Evolutionary conservation across 148 eudicot genomes (phyloP), one percentile per base, ranked within the genome.

Genomic region (Cornus controversa): DNA sequence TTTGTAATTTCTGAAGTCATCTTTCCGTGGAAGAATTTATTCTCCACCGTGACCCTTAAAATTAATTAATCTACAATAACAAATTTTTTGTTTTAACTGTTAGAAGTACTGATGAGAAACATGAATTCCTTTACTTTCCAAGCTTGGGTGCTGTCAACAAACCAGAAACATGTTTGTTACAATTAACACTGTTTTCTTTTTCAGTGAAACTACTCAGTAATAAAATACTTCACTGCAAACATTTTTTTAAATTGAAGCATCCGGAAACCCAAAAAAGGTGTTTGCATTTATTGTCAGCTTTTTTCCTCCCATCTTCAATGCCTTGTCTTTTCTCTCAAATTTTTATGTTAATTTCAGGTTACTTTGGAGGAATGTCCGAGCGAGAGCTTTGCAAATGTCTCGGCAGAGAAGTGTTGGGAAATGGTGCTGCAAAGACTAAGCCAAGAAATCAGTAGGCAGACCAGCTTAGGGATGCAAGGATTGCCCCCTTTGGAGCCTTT

Each of bases 351-450:
- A 68, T 74, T 70, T 73, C 80, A 88, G 91, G 91, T 84, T 68
- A 79, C 71, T 62, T 74, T 82, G 73, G 91, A 88, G 75, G 86
- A 82, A 63, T 82, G 78, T 54, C 89, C 89, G 5, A 15, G 40
- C 28, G 82, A 82, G 89, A 74, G 73, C 42, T 86, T 81, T 75
- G 34, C 57, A 40, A 50, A 70, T 74, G 69, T 45, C 65, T 79
- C 87, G 20, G 76, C 86, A 24, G 81, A 83, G 0, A 66, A 78
- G 67, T 88, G 91, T 67, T 88, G 89, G 91, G 71, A 83, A 77
- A 82, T 80, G 85, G 87, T 86, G 70, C 29, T 80, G 31, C 70
- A 86, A 24, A 84, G 57, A 69, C 74, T 88, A 58, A 84, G 78
- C 26, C 81, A 83, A 78, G 86, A 82, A 76, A 88, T 85, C 6